phyloP scores from a whole-genome alignment of 106 monocot genomes.

The Dendrobium chrysotoxum region DNA sequence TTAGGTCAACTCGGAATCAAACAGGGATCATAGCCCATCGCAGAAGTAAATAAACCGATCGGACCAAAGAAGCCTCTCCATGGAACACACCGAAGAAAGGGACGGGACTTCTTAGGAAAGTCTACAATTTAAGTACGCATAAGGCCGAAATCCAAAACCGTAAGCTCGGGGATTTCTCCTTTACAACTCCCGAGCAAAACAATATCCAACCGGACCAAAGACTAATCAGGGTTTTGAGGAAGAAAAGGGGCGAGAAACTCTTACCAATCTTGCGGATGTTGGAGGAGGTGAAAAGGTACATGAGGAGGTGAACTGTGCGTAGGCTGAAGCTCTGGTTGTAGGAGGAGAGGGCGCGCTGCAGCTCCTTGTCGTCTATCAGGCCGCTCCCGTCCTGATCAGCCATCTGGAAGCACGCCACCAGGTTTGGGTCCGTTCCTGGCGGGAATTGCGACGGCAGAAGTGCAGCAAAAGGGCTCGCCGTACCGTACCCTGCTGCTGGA shows the following conservation, averaged over 20 bases:
- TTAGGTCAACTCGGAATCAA: neutral
- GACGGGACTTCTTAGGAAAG: neutral
- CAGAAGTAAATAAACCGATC: constrained; percentile 1
- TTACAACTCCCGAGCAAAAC: neutral
- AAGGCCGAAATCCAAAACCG: neutral
- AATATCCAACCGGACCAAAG: neutral
- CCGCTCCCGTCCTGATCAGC: constrained; percentile 91
- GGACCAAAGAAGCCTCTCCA: neutral
- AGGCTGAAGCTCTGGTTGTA: constrained; percentile 91
- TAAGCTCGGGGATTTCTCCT: neutral
- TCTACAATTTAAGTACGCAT: neutral
- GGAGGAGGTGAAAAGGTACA: constrained; percentile 89
- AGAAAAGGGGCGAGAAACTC: neutral
- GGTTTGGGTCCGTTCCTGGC: constrained; percentile 84
- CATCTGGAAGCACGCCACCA: constrained; percentile 84
- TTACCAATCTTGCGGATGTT: constrained; percentile 87
- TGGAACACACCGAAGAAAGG: neutral
- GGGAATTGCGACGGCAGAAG: constrained; percentile 83
- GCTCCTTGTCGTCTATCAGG: constrained; percentile 88
- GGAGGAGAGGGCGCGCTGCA: constrained; percentile 67
- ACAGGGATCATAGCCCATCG: neutral
- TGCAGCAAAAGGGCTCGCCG: constrained; percentile 41
- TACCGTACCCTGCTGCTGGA: constrained; percentile 8
- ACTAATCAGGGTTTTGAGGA: neutral
- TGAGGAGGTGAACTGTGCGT: constrained; percentile 88